phyloP scores from a whole-genome alignment of 2,329 filamentous ascomycete species.

The Fonsecaea pedrosoi region DNA sequence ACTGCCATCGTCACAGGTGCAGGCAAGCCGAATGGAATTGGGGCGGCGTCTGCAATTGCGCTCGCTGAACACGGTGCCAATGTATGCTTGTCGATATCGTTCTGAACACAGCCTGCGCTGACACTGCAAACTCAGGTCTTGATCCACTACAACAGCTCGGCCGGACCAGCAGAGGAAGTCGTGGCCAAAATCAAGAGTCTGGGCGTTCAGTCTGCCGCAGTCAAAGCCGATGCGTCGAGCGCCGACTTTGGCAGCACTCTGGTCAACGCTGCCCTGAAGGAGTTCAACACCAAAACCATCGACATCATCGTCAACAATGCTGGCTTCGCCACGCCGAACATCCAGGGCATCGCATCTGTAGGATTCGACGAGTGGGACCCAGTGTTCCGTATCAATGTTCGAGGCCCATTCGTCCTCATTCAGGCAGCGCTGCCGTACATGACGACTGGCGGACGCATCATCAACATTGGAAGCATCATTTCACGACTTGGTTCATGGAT shows the following conservation, averaged over 20 bases:
- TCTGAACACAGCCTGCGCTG: conserved; percentile 30
- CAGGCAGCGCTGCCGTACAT: conserved; percentile 62
- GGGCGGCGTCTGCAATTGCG: conserved; percentile 31
- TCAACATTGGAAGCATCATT: conserved; percentile 49
- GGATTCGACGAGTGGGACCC: conserved; percentile 54
- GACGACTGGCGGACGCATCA: conserved; percentile 55
- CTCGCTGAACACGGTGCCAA: conserved; percentile 35
- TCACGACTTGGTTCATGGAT: conserved; percentile 33
- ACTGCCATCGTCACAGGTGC: conserved; percentile 43
- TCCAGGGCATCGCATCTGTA: conserved; percentile 28
- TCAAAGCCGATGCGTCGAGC: conserved; percentile 29
- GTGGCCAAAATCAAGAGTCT: conserved; percentile 38
- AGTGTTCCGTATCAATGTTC: conserved; percentile 61
- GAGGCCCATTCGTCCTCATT: conserved; percentile 62
- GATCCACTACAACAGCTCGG: conserved; percentile 43
- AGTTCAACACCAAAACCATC: conserved; percentile 32
- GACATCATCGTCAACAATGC: conserved; percentile 40
- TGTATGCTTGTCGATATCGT: conserved; percentile 9
- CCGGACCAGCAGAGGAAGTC: conserved; percentile 38
- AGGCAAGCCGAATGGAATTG: conserved; percentile 41
- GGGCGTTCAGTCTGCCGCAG: conserved; percentile 28
- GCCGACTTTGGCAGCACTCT: conserved; percentile 29
- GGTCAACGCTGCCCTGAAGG: conserved; percentile 31
- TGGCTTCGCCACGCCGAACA: conserved; percentile 25
- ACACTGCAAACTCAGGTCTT: conserved; percentile 40